These are phyloP conservation scores for Hymenoscyphus linearis DNA, from an alignment of 2,329 filamentous ascomycete species.

Conservation along the genomic window DNA sequence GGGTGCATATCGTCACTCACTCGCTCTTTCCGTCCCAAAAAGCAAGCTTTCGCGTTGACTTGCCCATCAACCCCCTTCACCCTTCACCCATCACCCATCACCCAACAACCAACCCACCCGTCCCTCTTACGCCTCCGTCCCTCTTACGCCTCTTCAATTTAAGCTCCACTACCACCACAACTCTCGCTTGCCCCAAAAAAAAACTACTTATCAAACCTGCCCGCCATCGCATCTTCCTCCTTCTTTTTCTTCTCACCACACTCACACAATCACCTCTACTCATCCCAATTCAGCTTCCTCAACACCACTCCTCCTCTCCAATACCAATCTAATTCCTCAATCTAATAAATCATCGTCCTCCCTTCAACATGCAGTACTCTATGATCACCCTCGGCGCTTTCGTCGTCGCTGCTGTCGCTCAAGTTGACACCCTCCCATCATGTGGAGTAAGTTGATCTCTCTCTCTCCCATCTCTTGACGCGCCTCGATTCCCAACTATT, in stretches of 20 bases:
- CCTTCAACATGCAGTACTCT: slow-evolving; percentile 30
- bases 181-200: background rate
- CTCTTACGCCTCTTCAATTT: no score
- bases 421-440: slow-evolving; percentile 24
- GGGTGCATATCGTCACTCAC: background rate
- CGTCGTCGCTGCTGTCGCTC: slow-evolving; percentile 23
- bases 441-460: slow-evolving; percentile 30
- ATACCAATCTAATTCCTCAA: background rate
- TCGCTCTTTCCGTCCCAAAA: background rate
- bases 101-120: background rate
- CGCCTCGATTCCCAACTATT: background rate
- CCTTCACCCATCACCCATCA: no score
- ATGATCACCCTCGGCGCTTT: slow-evolving; percentile 26
- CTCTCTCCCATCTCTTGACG: background rate
- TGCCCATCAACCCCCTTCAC: background rate
- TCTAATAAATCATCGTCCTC: slow-evolving; percentile 1
- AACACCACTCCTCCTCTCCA: background rate
- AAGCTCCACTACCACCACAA: background rate
- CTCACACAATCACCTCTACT: background rate
- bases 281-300: background rate
- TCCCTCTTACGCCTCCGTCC: no score
- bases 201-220: background rate
- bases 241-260: background rate
- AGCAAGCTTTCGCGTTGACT: background rate
- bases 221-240: background rate